Conservation (phyloP, 1,139 yeast species). For the Yamadazyma triangularis region DNA sequence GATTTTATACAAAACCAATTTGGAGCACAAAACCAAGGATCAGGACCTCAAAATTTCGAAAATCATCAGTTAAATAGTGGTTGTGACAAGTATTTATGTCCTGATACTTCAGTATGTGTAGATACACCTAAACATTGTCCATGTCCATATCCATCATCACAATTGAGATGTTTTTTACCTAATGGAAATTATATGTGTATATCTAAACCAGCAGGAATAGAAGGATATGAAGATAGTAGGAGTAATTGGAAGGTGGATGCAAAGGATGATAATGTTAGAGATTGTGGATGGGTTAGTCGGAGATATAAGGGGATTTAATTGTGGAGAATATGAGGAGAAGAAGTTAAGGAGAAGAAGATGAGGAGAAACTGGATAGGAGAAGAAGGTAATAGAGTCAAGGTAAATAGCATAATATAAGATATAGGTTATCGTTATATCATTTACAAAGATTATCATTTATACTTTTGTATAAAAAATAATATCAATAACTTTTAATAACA, state of each 20-base stretch:
- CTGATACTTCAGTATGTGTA: conserved; percentile 79
- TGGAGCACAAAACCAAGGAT: conserved; percentile 14
- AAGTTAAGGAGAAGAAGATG: too few species aligned
- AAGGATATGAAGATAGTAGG: conserved; percentile 43
- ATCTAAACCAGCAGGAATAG: conserved; percentile 64
- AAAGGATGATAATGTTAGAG: conserved; percentile 52
- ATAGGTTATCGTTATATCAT: too few species aligned
- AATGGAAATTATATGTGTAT: conserved; percentile 70
- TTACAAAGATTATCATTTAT: too few species aligned
- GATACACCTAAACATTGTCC: conserved; percentile 70
- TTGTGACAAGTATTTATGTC: conserved; percentile 76
- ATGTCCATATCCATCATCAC: conserved; percentile 84
- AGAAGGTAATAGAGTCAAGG: too few species aligned
- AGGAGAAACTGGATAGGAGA: too few species aligned
- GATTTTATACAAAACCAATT: conserved; percentile 31
- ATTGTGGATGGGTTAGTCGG: conserved; percentile 72
- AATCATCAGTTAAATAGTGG: conserved; percentile 27
- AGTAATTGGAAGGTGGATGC: conserved; percentile 51
- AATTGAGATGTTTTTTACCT: conserved; percentile 75
- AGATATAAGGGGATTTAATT: conserved; percentile 54
- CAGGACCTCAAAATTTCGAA: conserved; percentile 4
- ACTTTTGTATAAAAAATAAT: too few species aligned
- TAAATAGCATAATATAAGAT: too few species aligned
- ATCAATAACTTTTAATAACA: too few species aligned
- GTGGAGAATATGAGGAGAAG: too few species aligned